A percentile compares a stretch with the other conserved stretches of the same genome.
These are phyloP conservation scores for Pichia cephalocereana DNA, from an alignment of 805 yeast species.

Conservation along the genomic window DNA sequence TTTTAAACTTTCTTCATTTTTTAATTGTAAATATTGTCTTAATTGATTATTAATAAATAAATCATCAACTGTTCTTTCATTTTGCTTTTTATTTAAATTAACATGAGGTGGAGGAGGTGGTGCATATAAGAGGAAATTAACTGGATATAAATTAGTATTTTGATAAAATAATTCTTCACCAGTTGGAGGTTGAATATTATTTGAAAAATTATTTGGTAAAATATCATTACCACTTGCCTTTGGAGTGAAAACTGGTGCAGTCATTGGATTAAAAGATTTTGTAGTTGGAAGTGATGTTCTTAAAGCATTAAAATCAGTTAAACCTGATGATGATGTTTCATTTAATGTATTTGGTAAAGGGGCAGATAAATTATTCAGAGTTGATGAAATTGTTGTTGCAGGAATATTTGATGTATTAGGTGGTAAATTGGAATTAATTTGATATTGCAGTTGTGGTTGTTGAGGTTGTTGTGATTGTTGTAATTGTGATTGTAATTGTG, in stretches of 20 bases:
- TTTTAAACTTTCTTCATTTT: conserved; percentile 75
- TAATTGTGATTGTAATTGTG: too few species aligned
- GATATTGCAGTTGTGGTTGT: not conserved
- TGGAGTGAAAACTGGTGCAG: conserved; percentile 26
- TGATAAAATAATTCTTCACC: conserved; percentile 24
- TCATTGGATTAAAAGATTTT: conserved; percentile 21
- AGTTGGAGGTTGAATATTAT: conserved; percentile 5
- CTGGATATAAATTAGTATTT: conserved; percentile 35
- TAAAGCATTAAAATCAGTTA: not conserved
- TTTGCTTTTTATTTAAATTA: conserved; percentile 48
- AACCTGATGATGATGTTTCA: not conserved
- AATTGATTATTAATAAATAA: conserved; percentile 67
- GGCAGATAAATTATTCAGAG: not conserved
- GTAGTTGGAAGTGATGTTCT: conserved; percentile 1
- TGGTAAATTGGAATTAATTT: not conserved
- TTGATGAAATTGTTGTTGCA: not conserved
- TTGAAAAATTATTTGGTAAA: conserved; percentile 26
- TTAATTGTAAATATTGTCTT: conserved; percentile 60
- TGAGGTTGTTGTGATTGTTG: too few species aligned
- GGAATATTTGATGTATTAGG: not conserved
- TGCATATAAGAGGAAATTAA: conserved; percentile 82
- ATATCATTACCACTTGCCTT: conserved; percentile 24
- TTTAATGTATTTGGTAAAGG: not conserved
- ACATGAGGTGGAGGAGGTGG: conserved; percentile 79
- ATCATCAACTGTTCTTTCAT: conserved; percentile 60